Evolutionary conservation across 148 eudicot genomes (phyloP), one percentile per base, ranked within the genome.

Genomic region (Silene conica): DNA sequence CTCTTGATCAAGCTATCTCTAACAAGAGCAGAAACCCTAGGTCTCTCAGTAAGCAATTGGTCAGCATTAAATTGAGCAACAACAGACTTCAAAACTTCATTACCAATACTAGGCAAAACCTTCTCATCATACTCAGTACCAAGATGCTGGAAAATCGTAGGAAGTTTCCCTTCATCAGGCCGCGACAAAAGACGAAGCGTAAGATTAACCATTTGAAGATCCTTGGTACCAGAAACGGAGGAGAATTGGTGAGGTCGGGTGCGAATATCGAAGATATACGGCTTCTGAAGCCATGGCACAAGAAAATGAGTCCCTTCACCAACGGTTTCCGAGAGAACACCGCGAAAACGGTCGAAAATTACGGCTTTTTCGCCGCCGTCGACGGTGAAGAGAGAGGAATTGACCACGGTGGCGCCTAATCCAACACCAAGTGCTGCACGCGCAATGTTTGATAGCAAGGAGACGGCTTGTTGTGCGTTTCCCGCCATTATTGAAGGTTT

Each of bases 291-390:
- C 90, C 89, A 89, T 6, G 98, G 98, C 43, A 94, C 67, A 2
- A 89, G 83, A 73, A 94, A 91, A 38, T 94, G 98, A 1, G 98
- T 94, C 0, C 98, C 98, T 79, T 94, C 98, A 9, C 93, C 96
- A 61, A 87, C 86, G 2, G 93, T 87, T 1, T 78, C 78, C 6
- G 82, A 83, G 57, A 85, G 77, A 4, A 94, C 96, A 0, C 98
- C 97, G 0, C 91, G 86, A 82, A 94, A 83, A 6, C 98, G 86
- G 71, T 94, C 98, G 79, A 94, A 91, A 26, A 94, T 83, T 45
- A 94, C 97, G 14, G 98, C 98, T n/a, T 91, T 87, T 63, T 94
- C 83, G 55, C 98, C 98, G 12, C 97, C 98, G 82, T 94, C 97
- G 67, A 91, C 97, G 78, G 88, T 94, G 96, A 81, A 94, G 82